Evolutionary conservation across 2,329 filamentous ascomycete genomes (phyloP).

Genomic region (Metarhizium brunneum): DNA sequence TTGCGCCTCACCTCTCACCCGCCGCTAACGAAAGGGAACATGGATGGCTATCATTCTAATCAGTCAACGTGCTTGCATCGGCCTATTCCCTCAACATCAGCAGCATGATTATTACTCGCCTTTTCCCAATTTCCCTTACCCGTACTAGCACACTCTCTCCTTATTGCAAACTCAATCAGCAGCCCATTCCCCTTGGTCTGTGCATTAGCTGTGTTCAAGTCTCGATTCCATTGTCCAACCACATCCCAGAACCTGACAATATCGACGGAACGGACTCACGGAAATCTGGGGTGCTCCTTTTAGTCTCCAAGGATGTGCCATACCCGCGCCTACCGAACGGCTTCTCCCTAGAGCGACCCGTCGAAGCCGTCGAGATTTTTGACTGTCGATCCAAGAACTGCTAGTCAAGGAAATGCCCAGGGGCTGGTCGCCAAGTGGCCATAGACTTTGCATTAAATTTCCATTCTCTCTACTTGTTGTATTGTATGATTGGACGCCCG

Average conservation of each 20-base stretch:
- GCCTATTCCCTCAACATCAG: conserved; percentile 5
- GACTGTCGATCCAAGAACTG: not conserved
- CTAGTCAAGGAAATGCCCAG: not conserved
- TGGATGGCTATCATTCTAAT: not conserved
- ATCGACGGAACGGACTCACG: conserved; percentile 1
- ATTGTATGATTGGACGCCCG: no score
- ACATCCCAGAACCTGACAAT: conserved; percentile 14
- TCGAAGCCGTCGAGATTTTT: not conserved
- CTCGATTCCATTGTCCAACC: conserved; percentile 19
- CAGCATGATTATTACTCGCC: not conserved
- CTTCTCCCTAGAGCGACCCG: conserved; percentile 8
- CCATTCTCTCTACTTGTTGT: no score
- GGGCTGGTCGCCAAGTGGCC: not conserved
- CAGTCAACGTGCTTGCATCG: no score
- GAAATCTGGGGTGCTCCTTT: not conserved
- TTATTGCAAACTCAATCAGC: not conserved
- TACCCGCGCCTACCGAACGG: conserved; percentile 8
- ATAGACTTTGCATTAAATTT: not conserved
- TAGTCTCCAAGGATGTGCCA: conserved; percentile 13
- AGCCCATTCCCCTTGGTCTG: not conserved
- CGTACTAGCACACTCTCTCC: not conserved
- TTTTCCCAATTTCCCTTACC: not conserved
- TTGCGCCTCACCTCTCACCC: conserved; percentile 1
- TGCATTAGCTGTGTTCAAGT: conserved; percentile 3
- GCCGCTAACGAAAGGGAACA: conserved; percentile 3